Percentiles rank a stretch among this genome's conserved stretches.
Evolutionary conservation across 371 early-diverging fungal genomes (phyloP).

Genomic region (Capniomyces stellatus): DNA sequence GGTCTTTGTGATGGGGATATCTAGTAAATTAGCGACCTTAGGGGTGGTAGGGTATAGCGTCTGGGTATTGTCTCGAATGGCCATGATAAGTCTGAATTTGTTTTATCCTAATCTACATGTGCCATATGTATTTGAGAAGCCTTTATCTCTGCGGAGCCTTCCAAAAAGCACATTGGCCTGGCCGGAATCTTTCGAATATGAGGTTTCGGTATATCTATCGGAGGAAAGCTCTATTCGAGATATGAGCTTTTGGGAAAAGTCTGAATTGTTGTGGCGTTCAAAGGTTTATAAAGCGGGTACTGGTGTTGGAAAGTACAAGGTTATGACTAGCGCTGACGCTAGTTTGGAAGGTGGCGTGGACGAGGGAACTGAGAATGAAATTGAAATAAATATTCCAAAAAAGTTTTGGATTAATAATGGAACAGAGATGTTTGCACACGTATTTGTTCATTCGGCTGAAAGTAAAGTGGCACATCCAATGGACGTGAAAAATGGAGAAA

Average conservation of each 20-base stretch:
- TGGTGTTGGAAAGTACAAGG: no score
- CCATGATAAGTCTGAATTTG: slow-evolving; percentile 5
- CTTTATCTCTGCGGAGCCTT: background rate
- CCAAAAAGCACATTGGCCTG: slow-evolving; percentile 10
- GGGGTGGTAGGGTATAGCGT: no score
- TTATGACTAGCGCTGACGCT: no score
- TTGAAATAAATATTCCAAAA: no score
- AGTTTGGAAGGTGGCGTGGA: no score
- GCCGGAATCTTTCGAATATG: slow-evolving; percentile 19
- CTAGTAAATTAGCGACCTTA: no score
- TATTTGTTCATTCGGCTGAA: slow-evolving; percentile 6
- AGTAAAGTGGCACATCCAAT: slow-evolving; percentile 11
- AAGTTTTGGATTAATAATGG: no score
- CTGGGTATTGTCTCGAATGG: slow-evolving; percentile 11
- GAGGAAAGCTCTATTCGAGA: slow-evolving; percentile 3
- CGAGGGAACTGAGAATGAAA: no score
- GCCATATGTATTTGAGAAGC: slow-evolving; percentile 10
- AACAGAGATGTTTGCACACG: slow-evolving; percentile 4
- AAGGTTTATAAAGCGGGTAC: no score
- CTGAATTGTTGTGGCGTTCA: slow-evolving; percentile 11
- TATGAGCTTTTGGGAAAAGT: slow-evolving; percentile 8
- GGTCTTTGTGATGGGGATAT: no score
- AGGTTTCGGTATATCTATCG: slow-evolving; percentile 16
- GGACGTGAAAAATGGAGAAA: slow-evolving; percentile 12
- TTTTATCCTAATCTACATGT: slow-evolving; percentile 18